Conservation (phyloP, 768 basidiomycete genomes). For the Russula sp. region DNA sequence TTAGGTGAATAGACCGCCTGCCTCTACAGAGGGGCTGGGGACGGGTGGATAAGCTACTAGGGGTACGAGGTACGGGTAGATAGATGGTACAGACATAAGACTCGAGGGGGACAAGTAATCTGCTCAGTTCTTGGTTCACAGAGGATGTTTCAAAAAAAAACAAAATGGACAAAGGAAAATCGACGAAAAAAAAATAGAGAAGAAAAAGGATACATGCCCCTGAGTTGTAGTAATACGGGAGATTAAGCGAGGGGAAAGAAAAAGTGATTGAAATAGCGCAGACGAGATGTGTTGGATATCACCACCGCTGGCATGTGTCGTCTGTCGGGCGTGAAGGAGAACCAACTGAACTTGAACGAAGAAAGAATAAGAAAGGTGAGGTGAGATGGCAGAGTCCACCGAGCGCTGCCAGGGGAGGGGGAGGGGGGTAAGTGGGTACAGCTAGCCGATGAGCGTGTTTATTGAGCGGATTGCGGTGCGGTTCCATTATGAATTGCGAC, state of each 20-base stretch:
- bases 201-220: slow-evolving; percentile 4
- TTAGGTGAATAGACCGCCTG: slow-evolving; percentile 19
- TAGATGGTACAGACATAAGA: slow-evolving; percentile 21
- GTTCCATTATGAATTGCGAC: slow-evolving; percentile 17
- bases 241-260: not conserved
- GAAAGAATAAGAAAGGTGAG: not conserved
- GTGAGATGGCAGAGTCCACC: slow-evolving; percentile 2
- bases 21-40: not conserved
- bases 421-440: slow-evolving; percentile 1
- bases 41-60: slow-evolving; percentile 20
- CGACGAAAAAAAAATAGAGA: not conserved
- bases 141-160: slow-evolving; percentile 6
- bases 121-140: slow-evolving; percentile 16
- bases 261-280: slow-evolving; percentile 8
- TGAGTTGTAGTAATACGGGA: slow-evolving; percentile 13
- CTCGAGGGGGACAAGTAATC: not conserved
- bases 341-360: not conserved
- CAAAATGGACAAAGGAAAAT: not conserved
- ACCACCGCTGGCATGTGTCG: slow-evolving; percentile 14
- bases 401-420: slow-evolving; percentile 2
- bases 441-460: not conserved
- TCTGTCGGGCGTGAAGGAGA: not conserved
- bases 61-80: slow-evolving; percentile 16
- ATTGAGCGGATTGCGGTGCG: slow-evolving; percentile 10
- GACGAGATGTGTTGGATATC: slow-evolving; percentile 19